These are phyloP conservation scores for Colletotrichum shisoi DNA, from an alignment of 2,329 filamentous ascomycete genomes.

Conservation along the genomic window DNA sequence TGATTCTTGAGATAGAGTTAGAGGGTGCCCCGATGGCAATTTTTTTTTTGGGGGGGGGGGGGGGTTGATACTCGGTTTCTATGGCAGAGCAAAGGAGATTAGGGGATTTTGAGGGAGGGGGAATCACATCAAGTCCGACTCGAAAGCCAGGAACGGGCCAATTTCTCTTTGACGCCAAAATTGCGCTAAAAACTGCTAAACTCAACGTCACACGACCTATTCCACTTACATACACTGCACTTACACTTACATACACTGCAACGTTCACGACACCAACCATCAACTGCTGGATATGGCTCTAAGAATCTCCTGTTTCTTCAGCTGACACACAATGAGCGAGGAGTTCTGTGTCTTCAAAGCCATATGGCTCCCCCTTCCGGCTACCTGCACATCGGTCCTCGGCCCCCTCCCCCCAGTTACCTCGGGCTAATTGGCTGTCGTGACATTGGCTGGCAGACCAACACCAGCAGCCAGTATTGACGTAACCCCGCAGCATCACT, in stretches of 20 bases:
- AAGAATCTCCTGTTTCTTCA: fast-evolving
- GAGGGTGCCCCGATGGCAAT: not conserved
- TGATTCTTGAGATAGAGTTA: not conserved
- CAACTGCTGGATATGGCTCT: not conserved
- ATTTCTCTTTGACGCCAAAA: not conserved
- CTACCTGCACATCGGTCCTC: not conserved
- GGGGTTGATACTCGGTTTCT: too few relatives aligned
- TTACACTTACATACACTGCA: not conserved
- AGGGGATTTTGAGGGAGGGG: not conserved
- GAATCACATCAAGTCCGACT: too few relatives aligned
- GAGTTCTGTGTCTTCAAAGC: not conserved
- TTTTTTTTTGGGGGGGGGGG: too few relatives aligned
- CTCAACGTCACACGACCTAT: conserved; percentile 18
- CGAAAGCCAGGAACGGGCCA: not conserved
- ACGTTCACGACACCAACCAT: not conserved
- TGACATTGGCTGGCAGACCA: not conserved
- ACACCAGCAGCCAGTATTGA: not conserved
- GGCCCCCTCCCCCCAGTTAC: not conserved
- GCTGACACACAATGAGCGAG: too few relatives aligned
- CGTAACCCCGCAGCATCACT: not conserved
- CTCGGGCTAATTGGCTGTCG: not conserved
- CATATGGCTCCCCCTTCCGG: not conserved
- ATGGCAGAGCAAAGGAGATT: not conserved
- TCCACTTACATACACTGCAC: not conserved
- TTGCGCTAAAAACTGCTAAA: conserved; percentile 24